These are phyloP conservation scores for Aspergillus quadrilineatus DNA, from an alignment of 2,329 filamentous ascomycete species.

Conservation along the genomic window DNA sequence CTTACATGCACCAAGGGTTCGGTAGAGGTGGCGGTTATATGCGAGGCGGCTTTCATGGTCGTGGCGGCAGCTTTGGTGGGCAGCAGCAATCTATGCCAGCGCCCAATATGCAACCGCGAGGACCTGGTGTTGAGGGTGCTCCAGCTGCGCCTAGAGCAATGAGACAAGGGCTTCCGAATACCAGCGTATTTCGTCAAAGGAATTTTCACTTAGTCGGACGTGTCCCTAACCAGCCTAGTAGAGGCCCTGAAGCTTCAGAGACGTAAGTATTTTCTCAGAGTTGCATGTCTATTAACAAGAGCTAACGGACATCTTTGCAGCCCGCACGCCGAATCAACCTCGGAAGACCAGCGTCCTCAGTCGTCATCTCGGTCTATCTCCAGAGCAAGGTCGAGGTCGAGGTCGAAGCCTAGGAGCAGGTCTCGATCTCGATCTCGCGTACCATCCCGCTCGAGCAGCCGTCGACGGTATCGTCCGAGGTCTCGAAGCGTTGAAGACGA, in stretches of 20 bases:
- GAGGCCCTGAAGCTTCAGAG: conserved; percentile 23
- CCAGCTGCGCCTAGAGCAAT: conserved; percentile 94
- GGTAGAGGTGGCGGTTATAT: conserved; percentile 43
- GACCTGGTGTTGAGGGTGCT: conserved; percentile 66
- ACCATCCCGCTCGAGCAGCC: conserved; percentile 45
- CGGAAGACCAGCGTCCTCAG: conserved; percentile 30
- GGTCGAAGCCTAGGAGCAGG: conserved; percentile 21
- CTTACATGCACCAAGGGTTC: conserved; percentile 31
- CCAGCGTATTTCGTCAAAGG: conserved; percentile 66
- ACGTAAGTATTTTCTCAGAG: conserved; percentile 27
- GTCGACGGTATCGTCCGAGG: conserved; percentile 54
- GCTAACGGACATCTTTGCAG: conserved; percentile 17
- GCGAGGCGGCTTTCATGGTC: conserved; percentile 47
- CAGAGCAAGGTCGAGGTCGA: conserved; percentile 28
- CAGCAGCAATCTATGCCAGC: conserved; percentile 31
- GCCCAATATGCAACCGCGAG: conserved; percentile 39
- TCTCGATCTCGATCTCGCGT: conserved; percentile 45
- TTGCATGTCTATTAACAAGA: neutral
- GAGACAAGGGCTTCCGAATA: conserved; percentile 83
- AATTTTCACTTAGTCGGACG: conserved; percentile 44
- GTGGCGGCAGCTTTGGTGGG: conserved; percentile 37
- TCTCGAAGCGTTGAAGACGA: conserved; percentile 42
- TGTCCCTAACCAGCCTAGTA: conserved; percentile 22
- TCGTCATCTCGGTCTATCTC: conserved; percentile 29
- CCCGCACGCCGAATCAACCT: conserved; percentile 35